Evolutionary conservation across 2,329 filamentous ascomycete species (phyloP).

Genomic region (Fusarium buharicum): DNA sequence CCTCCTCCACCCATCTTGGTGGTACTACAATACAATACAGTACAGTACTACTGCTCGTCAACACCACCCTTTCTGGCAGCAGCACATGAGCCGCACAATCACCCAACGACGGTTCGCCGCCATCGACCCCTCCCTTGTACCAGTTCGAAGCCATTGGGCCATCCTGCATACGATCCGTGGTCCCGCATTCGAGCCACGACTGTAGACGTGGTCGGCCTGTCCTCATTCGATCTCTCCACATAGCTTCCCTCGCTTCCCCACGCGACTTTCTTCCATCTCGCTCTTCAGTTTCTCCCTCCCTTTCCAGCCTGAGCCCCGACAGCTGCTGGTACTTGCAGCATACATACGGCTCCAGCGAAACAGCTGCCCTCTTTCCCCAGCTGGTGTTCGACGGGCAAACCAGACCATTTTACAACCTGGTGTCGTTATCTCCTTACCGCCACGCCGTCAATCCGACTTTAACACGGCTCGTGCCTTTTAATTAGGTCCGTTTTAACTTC

Average conservation of each 20-base stretch:
- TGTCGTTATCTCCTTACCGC: slow-evolving; percentile 47
- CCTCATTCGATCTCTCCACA: slow-evolving; percentile 51
- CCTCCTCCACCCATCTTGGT: slow-evolving; percentile 39
- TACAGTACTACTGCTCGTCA: slow-evolving; percentile 41
- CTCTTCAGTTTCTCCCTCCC: slow-evolving; percentile 48
- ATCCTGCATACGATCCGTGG: slow-evolving; percentile 52
- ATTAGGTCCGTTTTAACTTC: slow-evolving; percentile 47
- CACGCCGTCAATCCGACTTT: slow-evolving; percentile 41
- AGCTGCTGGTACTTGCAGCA: slow-evolving; percentile 50
- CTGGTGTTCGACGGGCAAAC: slow-evolving; percentile 40
- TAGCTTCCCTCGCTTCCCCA: slow-evolving; percentile 49
- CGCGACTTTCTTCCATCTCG: slow-evolving; percentile 48
- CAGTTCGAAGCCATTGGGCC: slow-evolving; percentile 49
- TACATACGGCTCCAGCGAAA: slow-evolving; percentile 49
- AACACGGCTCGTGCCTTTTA: slow-evolving; percentile 37
- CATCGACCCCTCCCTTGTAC: slow-evolving; percentile 46
- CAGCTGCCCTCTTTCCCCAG: slow-evolving; percentile 43
- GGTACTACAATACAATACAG: slow-evolving; percentile 34
- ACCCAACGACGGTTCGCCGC: slow-evolving; percentile 45
- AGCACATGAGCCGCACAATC: slow-evolving; percentile 45
- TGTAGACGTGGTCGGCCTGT: slow-evolving; percentile 48
- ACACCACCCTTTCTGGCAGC: slow-evolving; percentile 43
- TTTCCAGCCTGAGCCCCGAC: slow-evolving; percentile 46
- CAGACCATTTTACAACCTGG: slow-evolving; percentile 45
- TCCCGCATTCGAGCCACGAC: slow-evolving; percentile 56